phyloP scores from a whole-genome alignment of 73 alveolate species.

The Paramecium sonneborni region DNA sequence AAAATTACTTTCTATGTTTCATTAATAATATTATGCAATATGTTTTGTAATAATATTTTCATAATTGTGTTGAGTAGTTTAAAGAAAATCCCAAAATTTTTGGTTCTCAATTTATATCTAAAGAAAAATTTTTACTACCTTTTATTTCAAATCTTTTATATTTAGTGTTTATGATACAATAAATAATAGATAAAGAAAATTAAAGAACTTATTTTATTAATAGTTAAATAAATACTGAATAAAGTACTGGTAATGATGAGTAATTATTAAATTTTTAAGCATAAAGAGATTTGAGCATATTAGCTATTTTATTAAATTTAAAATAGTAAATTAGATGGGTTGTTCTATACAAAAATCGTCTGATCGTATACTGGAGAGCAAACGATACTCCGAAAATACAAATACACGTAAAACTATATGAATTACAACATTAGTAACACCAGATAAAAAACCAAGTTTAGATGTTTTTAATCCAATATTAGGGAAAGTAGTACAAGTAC shows the following conservation, averaged over 20 bases:
- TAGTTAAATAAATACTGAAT: neutral
- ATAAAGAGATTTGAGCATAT: neutral
- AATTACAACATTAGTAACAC: neutral
- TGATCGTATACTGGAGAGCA: neutral
- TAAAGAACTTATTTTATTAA: too few species aligned
- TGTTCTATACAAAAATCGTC: neutral
- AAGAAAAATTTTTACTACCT: too few species aligned
- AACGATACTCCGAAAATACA: neutral
- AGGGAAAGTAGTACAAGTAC: neutral
- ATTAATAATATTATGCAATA: too few species aligned
- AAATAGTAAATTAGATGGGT: neutral
- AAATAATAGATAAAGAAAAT: neutral
- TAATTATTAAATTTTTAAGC: neutral
- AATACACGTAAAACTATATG: neutral
- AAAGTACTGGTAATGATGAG: neutral
- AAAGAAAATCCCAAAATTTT: too few species aligned
- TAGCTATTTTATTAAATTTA: neutral
- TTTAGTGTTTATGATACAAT: too few species aligned
- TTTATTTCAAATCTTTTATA: too few species aligned
- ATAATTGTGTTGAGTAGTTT: too few species aligned
- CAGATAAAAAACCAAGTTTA: neutral
- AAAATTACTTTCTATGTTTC: too few species aligned
- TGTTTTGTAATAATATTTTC: too few species aligned
- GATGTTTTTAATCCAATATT: slow-evolving; percentile 1
- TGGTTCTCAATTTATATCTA: too few species aligned